Percentiles rank a stretch among this genome's conserved stretches.
Evolutionary conservation across 345 rosid species (phyloP).

Genomic region (Eucalyptus urophylla): DNA sequence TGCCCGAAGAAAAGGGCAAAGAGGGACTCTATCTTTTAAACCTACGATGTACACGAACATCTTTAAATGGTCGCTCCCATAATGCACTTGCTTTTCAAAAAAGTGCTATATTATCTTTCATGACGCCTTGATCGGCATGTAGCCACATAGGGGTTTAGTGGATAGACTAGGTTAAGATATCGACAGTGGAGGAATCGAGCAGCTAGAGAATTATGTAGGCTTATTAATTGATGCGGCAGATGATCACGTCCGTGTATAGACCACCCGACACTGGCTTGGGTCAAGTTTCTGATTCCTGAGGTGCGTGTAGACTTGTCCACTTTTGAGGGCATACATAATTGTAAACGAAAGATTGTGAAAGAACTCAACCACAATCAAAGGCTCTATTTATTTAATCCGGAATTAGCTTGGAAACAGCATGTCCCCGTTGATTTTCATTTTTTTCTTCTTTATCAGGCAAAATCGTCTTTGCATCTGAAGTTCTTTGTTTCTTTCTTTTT

Average conservation of each 20-base stretch:
- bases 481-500: neutral
- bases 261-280: neutral
- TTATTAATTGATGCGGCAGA: neutral
- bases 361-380: neutral
- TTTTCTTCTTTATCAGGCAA: neutral
- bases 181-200: neutral
- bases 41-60: neutral
- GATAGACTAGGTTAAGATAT: neutral
- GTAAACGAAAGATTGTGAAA: neutral
- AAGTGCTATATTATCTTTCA: neutral
- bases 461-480: neutral
- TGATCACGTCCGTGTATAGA: neutral
- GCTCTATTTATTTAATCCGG: neutral
- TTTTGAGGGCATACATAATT: neutral
- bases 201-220: neutral
- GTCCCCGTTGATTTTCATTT: neutral
- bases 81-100: neutral
- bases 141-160: neutral
- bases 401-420: neutral
- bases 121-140: neutral
- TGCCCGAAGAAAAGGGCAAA: neutral
- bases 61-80: neutral
- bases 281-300: neutral
- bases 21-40: neutral
- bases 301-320: neutral